Evolutionary conservation across 1,284 basidiomycete species (phyloP).

Genomic region (Puccinia polysora): DNA sequence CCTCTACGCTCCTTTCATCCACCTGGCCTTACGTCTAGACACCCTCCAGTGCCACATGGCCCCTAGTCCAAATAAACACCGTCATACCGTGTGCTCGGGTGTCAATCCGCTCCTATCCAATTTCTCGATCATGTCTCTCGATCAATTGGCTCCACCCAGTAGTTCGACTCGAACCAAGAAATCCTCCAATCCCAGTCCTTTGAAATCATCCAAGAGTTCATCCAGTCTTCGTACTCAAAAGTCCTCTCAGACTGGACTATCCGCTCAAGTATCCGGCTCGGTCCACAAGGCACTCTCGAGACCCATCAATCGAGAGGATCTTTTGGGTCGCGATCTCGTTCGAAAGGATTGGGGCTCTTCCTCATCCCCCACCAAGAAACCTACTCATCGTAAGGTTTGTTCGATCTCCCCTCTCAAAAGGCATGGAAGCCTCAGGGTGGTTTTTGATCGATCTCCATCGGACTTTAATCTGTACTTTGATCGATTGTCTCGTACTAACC

Average conservation of each 20-base stretch:
- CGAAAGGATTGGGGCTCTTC: slow-evolving; percentile 32
- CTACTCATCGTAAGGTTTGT: slow-evolving; percentile 26
- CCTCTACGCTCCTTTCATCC: no score
- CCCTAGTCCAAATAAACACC: slow-evolving; percentile 31
- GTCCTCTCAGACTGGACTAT: background rate
- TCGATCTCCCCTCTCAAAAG: background rate
- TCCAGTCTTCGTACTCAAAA: background rate
- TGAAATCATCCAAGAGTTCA: slow-evolving; percentile 26
- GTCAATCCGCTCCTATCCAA: slow-evolving; percentile 24
- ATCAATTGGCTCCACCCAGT: background rate
- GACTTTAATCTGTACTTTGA: background rate
- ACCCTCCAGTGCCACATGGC: no score
- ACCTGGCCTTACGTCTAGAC: no score
- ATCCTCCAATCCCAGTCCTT: slow-evolving; percentile 17
- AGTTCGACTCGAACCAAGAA: background rate
- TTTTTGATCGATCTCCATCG: background rate
- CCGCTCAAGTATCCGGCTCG: background rate
- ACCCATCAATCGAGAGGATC: slow-evolving; percentile 32
- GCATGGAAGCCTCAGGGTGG: background rate
- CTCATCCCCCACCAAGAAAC: slow-evolving; percentile 29
- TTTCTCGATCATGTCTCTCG: slow-evolving; percentile 30
- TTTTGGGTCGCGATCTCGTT: slow-evolving; percentile 39
- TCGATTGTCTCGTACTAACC: background rate
- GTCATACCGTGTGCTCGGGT: slow-evolving; percentile 22
- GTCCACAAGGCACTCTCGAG: slow-evolving; percentile 21